A percentile compares a stretch with the other conserved stretches of the same genome.
Conservation (phyloP, 2,329 filamentous ascomycete genomes). For the Ustulina deusta region DNA sequence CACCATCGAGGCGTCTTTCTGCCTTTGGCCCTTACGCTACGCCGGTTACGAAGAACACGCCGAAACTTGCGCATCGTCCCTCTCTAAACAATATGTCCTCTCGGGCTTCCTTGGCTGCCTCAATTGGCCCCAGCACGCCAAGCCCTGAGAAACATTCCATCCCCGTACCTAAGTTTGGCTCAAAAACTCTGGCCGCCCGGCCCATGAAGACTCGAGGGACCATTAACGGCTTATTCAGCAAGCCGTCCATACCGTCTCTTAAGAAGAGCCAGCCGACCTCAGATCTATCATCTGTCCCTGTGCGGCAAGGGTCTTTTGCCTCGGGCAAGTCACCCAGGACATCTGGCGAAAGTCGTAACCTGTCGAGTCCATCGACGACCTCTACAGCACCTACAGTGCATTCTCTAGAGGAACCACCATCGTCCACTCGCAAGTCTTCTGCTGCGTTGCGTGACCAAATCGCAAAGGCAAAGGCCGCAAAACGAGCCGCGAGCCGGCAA, state of each 20-base stretch:
- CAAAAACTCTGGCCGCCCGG: conserved; percentile 61
- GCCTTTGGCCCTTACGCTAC: conserved; percentile 54
- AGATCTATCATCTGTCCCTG: conserved; percentile 47
- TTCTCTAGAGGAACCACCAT: conserved; percentile 50
- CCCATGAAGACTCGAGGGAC: conserved; percentile 65
- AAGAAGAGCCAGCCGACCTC: conserved; percentile 45
- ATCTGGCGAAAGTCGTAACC: conserved; percentile 53
- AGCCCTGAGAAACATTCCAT: conserved; percentile 56
- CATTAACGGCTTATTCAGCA: conserved; percentile 65
- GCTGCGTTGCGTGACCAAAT: conserved; percentile 88
- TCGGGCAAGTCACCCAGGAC: conserved; percentile 55
- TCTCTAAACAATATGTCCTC: conserved; percentile 51
- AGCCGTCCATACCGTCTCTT: conserved; percentile 63
- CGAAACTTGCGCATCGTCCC: conserved; percentile 43
- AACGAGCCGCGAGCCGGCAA: conserved; percentile 64
- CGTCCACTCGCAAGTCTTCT: conserved; percentile 73
- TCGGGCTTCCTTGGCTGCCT: conserved; percentile 50
- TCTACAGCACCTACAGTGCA: conserved; percentile 55
- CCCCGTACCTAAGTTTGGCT: conserved; percentile 55
- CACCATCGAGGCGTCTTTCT: conserved; percentile 55
- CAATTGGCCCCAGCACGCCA: conserved; percentile 50
- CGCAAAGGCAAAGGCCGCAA: conserved; percentile 89
- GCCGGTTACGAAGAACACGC: conserved; percentile 48
- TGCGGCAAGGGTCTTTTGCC: conserved; percentile 56
- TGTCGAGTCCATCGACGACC: conserved; percentile 53